These are phyloP conservation scores for Escovopsis sp. DNA, from an alignment of 2,329 filamentous ascomycete species.

Conservation along the genomic window DNA sequence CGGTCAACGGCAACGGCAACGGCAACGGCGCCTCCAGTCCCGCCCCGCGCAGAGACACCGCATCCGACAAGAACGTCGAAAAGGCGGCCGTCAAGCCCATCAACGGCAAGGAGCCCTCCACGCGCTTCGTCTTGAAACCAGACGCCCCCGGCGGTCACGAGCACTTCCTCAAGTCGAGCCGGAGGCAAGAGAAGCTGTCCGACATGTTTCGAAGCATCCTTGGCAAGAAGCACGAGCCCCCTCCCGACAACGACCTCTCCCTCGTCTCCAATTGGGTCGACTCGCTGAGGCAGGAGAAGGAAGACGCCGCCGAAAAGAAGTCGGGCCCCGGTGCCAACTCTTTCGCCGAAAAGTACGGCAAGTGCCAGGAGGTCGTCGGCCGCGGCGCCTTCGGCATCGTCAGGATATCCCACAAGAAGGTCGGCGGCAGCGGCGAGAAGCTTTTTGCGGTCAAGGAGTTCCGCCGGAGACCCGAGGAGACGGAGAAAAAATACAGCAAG, in stretches of 20 bases:
- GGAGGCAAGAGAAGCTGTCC: slow-evolving; percentile 85
- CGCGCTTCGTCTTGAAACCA: slow-evolving; percentile 37
- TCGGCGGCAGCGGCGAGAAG: slow-evolving; percentile 71
- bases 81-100: slow-evolving; percentile 14
- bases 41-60: slow-evolving; percentile 29
- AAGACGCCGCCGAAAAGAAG: slow-evolving; percentile 70
- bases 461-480: slow-evolving; percentile 83
- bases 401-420: slow-evolving; percentile 89
- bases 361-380: slow-evolving; percentile 93
- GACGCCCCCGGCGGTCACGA: slow-evolving; percentile 58
- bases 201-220: slow-evolving; percentile 83
- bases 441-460: slow-evolving; percentile 98
- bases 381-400: slow-evolving; percentile 96
- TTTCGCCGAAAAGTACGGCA: slow-evolving; percentile 91
- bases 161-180: slow-evolving; percentile 78
- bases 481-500: slow-evolving; percentile 95
- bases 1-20: slow-evolving; percentile 9
- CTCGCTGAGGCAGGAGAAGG: slow-evolving; percentile 77
- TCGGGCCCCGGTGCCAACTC: slow-evolving; percentile 53
- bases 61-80: slow-evolving; percentile 14
- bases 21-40: slow-evolving; percentile 18
- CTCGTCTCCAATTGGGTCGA: slow-evolving; percentile 95
- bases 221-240: slow-evolving; percentile 65
- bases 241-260: slow-evolving; percentile 67
- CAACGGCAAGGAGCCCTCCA: slow-evolving; percentile 21